A percentile compares a stretch with the other conserved stretches of the same genome.
phyloP scores from a whole-genome alignment of 352 stramenopile species.

The Globisporangium barbulae region DNA sequence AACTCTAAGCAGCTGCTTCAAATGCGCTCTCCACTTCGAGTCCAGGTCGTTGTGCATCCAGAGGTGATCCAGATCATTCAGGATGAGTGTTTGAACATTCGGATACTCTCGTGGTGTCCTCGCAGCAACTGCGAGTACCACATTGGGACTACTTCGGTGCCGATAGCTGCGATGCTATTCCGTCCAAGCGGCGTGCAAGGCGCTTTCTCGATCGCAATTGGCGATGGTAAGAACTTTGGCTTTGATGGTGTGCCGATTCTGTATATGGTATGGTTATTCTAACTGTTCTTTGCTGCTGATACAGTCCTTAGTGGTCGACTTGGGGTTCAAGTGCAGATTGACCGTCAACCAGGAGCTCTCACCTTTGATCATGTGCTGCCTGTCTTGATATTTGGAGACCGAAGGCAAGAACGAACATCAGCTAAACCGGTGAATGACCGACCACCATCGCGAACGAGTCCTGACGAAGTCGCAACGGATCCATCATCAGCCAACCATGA shows the following conservation, averaged over 20 bases:
- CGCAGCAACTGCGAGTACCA: conserved; percentile 13
- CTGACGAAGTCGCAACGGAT: conserved; percentile 11
- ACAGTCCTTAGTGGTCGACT: conserved; percentile 10
- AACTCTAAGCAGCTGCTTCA: conserved; percentile 14
- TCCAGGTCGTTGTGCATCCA: conserved; percentile 15
- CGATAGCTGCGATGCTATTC: conserved; percentile 36
- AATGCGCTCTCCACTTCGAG: background rate
- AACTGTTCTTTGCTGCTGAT: background rate
- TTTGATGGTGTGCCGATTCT: background rate
- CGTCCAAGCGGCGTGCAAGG: conserved; percentile 37
- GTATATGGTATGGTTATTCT: background rate
- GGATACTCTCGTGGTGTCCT: conserved; percentile 13
- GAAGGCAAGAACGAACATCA: background rate
- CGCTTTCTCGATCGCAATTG: conserved; percentile 32
- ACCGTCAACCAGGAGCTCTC: background rate
- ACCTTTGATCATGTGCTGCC: background rate
- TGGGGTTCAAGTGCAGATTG: conserved; percentile 12
- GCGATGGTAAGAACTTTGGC: conserved; percentile 22
- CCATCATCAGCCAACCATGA: background rate
- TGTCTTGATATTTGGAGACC: background rate
- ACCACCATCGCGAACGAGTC: conserved; percentile 17
- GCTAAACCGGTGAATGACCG: background rate
- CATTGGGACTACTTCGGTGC: conserved; percentile 25
- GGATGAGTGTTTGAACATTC: conserved; percentile 15
- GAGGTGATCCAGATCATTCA: conserved; percentile 19